Conservation (phyloP, 441 rosid genomes). For the Macaranga tanarius region DNA sequence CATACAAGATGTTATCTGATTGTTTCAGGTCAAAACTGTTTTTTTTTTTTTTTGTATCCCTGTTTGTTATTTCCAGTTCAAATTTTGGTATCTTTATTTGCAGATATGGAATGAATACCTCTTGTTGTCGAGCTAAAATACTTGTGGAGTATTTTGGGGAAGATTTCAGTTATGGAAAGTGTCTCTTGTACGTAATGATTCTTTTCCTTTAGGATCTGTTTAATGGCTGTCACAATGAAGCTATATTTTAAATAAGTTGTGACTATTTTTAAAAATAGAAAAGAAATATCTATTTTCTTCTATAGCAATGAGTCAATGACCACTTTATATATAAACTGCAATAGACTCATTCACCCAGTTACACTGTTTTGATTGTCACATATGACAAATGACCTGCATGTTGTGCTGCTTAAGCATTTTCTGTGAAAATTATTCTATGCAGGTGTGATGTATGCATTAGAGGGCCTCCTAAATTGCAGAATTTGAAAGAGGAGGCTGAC, state of each 20-base stretch:
- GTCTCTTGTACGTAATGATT: conserved; percentile 53
- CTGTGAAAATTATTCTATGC: conserved; percentile 24
- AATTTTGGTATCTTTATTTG: conserved; percentile 15
- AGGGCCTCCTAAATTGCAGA: conserved; percentile 63
- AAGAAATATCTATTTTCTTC: background rate
- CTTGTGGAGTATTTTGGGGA: conserved; percentile 88
- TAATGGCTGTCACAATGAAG: background rate
- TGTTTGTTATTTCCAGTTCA: conserved; percentile 14
- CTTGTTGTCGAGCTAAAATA: conserved; percentile 73
- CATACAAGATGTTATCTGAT: conserved; percentile 79
- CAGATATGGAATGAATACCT: conserved; percentile 93
- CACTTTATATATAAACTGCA: background rate
- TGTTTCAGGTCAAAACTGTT: conserved; percentile 56
- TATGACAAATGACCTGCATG: background rate
- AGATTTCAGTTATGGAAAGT: conserved; percentile 55
- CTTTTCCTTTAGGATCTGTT: conserved; percentile 2
- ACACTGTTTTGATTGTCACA: background rate
- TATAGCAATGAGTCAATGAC: background rate
- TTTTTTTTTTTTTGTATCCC: background rate
- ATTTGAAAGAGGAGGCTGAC: conserved; percentile 66
- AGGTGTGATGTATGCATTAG: conserved; percentile 81
- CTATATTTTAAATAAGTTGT: background rate
- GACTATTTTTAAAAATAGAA: background rate
- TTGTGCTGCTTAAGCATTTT: conserved; percentile 5
- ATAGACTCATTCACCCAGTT: background rate